Base-by-base conservation (phyloP, 1,139 yeast species). In the Trichomonascaceae sp. region DNA sequence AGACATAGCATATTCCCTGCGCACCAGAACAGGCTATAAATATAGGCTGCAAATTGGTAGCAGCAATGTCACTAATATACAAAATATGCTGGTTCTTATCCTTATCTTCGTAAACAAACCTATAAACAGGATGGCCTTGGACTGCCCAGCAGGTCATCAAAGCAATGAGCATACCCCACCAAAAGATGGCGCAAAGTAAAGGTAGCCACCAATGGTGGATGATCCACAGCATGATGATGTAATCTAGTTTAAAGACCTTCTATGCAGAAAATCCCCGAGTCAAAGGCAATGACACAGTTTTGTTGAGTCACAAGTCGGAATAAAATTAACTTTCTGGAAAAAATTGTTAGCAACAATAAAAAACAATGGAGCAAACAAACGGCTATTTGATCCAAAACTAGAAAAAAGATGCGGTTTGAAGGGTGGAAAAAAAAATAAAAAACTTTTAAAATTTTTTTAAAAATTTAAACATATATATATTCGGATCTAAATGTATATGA, bases 11-110 rank as follows among this genome's bases (percentile, higher is more conserved):
- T 15, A 87, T 74, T 18, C 90, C 96, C 71, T 88, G 96, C 67
- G 84, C 78, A 0, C 84, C 88, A 2, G 87, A 75, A 65, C 95
- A 84, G n/a, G 87, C 73, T 47, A 90, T 88, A 70, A 90, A 90
- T 19, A 89, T 71, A 1, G 96, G 95, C 66, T 88, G 87, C 53
- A 88, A 73, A 63, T 83, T 83, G 1, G 95, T 86, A 13, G 96
- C 96, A 6, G 91, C 96, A 53, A 89, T 78, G 65, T 89, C 89
- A 10, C 96, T 86, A 51, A 91, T 81, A 70, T 85, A 90, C 6
- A 86, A 83, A 45, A 90, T 86, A 53, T 70, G 69, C 58, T 79
- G 82, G 22, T 24, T 36, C 38, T 13, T 32, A 15, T 50, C 39
- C 50, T 55, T 3, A 38, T 17, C 27, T n/a, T n/a, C 24, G 9